Evolutionary conservation across 306 rosid genomes (phyloP).

Genomic region (Hippophae gyantsensis): DNA sequence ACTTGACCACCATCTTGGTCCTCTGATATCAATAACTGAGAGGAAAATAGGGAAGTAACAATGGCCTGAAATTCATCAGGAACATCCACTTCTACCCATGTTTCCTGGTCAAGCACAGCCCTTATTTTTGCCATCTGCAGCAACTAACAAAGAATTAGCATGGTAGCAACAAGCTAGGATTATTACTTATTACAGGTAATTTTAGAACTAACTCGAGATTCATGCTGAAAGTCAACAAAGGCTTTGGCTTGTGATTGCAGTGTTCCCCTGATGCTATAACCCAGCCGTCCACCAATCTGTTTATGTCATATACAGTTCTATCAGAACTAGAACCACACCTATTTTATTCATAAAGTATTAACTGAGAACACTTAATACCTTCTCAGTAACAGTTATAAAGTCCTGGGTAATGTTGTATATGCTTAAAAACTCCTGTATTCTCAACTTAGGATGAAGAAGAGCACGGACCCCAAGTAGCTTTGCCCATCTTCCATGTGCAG

Average conservation of each 20-base stretch:
- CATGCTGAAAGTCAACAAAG: conserved; percentile 94
- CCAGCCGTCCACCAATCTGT: conserved; percentile 99
- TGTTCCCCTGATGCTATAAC: conserved; percentile 96
- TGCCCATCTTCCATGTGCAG: conserved; percentile 99
- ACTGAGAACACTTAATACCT: conserved; percentile 34
- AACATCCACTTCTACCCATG: conserved; percentile 98
- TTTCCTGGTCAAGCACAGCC: conserved; percentile 98
- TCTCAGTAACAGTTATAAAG: conserved; percentile 85
- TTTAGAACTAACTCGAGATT: conserved; percentile 71
- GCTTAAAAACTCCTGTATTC: conserved; percentile 80
- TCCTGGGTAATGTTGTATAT: conserved; percentile 81
- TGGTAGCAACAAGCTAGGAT: conserved; percentile 1
- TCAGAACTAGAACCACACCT: conserved; percentile 20
- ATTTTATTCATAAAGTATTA: neutral
- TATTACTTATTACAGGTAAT: conserved; percentile 8
- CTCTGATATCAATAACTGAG: conserved; percentile 40
- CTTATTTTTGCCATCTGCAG: conserved; percentile 81
- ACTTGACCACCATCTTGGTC: conserved; percentile 41
- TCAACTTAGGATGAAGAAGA: conserved; percentile 88
- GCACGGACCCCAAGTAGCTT: conserved; percentile 98
- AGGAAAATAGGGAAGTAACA: conserved; percentile 39
- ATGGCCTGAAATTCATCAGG: conserved; percentile 97
- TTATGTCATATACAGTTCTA: conserved; percentile 20
- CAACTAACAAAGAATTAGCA: conserved; percentile 26
- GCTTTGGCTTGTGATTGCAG: conserved; percentile 98